Conservation (phyloP, 352 stramenopile species). For the Globisporangium splendens region DNA sequence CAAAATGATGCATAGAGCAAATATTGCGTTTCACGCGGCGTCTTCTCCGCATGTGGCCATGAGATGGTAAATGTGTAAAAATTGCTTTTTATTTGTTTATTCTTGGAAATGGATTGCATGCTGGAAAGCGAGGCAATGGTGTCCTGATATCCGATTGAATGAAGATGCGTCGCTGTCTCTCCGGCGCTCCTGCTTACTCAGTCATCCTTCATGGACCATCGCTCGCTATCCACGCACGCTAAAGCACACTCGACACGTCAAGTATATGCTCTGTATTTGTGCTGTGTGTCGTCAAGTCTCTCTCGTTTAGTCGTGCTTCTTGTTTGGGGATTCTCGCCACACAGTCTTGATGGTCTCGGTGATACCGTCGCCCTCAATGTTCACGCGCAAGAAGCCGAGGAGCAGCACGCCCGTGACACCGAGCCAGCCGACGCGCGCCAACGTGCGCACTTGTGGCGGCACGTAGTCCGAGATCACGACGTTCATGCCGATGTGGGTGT, state of each 20-base stretch:
- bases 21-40: background rate
- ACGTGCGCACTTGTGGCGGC: conserved; percentile 66
- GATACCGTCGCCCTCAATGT: conserved; percentile 78
- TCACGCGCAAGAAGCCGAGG: conserved; percentile 80
- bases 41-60: background rate
- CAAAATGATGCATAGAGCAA: background rate
- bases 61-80: background rate
- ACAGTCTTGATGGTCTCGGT: conserved; percentile 87
- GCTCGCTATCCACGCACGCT: background rate
- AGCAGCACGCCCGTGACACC: conserved; percentile 77
- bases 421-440: conserved; percentile 64
- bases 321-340: conserved; percentile 75
- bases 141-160: too few relatives aligned
- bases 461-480: conserved; percentile 94
- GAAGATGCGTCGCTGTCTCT: too few relatives aligned
- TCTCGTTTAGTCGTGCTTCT: conserved; percentile 36
- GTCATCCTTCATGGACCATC: too few relatives aligned
- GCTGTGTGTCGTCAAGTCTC: background rate
- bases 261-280: background rate
- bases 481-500: conserved; percentile 93
- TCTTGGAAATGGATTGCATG: too few relatives aligned
- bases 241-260: too few relatives aligned
- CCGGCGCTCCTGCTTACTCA: too few relatives aligned
- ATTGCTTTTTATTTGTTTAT: too few relatives aligned
- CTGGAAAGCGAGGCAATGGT: too few relatives aligned